phyloP scores from a whole-genome alignment of 2,329 filamentous ascomycete genomes.

The Colletotrichum navitas region DNA sequence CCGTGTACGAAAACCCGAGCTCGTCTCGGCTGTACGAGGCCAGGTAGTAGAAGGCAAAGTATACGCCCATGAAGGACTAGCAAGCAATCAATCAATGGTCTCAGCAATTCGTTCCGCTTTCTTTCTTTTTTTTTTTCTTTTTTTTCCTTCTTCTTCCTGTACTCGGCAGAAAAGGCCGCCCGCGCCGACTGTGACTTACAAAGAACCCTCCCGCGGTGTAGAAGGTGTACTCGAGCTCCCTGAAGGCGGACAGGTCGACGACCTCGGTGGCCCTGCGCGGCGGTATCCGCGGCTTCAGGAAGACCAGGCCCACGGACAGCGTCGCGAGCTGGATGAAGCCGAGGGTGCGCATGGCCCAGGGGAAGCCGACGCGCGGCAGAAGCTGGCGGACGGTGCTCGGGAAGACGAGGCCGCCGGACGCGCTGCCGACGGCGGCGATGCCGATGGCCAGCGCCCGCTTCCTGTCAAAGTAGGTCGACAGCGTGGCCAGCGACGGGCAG shows the following conservation, averaged over 20 bases:
- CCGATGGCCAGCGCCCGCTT: conserved; percentile 70
- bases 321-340: conserved; percentile 61
- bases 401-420: conserved; percentile 67
- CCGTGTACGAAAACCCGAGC: conserved; percentile 58
- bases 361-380: conserved; percentile 63
- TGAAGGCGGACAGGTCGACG: conserved; percentile 60
- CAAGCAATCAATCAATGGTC: too few relatives aligned
- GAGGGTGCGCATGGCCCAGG: conserved; percentile 65
- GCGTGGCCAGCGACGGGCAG: conserved; percentile 68
- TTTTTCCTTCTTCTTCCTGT: too few relatives aligned
- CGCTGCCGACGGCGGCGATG: conserved; percentile 68
- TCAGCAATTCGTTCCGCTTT: neutral
- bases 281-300: conserved; percentile 57
- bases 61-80: conserved; percentile 64
- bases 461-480: conserved; percentile 72
- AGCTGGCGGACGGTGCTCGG: conserved; percentile 53
- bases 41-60: conserved; percentile 72
- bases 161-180: neutral
- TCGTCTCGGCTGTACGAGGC: conserved; percentile 61
- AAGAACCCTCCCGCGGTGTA: conserved; percentile 37
- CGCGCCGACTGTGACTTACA: conserved; percentile 27
- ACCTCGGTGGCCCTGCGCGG: conserved; percentile 55
- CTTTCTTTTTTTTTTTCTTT: too few relatives aligned
- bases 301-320: conserved; percentile 52
- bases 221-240: conserved; percentile 47